A percentile compares a stretch with the other conserved stretches of the same genome.
Evolutionary conservation across 129 eudicot genomes (phyloP).

Genomic region (Heracleum sosnowskyi): DNA sequence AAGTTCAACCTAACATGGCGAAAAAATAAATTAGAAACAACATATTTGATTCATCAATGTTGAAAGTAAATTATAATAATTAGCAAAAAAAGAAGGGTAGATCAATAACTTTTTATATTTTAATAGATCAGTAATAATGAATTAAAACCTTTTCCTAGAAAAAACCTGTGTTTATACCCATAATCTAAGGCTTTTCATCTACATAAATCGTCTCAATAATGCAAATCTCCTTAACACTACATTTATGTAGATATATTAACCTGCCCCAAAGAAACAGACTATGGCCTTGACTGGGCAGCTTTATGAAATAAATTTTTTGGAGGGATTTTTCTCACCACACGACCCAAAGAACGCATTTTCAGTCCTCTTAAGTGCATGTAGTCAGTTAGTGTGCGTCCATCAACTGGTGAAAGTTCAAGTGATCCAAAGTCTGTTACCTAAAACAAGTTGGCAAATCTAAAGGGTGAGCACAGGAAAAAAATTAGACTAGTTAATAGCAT

Average conservation of each 20-base stretch:
- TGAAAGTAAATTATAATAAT: background rate
- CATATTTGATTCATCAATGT: background rate
- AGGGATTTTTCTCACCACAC: conserved; percentile 56
- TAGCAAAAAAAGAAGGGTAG: background rate
- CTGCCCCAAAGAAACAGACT: background rate
- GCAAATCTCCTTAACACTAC: background rate
- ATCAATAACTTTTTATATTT: background rate
- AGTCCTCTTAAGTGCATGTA: conserved; percentile 99
- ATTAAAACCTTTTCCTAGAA: background rate
- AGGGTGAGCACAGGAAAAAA: conserved; percentile 4
- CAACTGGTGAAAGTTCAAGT: conserved; percentile 99
- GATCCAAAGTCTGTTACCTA: conserved; percentile 96
- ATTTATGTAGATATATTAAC: background rate
- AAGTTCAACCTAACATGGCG: conserved; percentile 63
- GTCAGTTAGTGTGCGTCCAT: conserved; percentile 96
- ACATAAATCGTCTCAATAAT: background rate
- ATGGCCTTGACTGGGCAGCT: background rate
- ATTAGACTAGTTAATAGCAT: background rate
- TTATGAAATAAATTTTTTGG: background rate
- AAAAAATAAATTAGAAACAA: conserved; percentile 14
- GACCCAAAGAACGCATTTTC: conserved; percentile 87
- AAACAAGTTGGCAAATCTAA: conserved; percentile 12
- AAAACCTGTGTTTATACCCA: background rate
- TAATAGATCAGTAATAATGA: too few species aligned
- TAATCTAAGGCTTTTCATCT: background rate